Base-by-base conservation (phyloP, 2,329 filamentous ascomycete species). In the Aureobasidium uvarum region DNA sequence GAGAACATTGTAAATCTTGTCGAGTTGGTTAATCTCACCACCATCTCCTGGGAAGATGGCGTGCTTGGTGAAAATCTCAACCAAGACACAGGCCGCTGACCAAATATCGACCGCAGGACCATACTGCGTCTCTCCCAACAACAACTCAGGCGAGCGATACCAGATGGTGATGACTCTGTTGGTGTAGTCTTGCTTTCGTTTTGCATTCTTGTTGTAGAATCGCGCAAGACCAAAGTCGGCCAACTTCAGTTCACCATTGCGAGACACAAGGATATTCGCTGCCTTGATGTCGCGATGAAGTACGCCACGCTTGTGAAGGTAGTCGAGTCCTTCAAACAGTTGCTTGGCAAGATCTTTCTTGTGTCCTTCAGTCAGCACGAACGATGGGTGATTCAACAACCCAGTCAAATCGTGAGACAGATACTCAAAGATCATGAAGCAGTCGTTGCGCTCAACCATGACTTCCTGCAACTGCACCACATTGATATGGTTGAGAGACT, bases 341-440 rank as follows among this genome's bases (percentile, higher is more conserved):
- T 99, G 95, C 74, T 88, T 90, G 0, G 92, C 92, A 39, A 99
- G 83, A 74, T 99, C 88, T 77, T 99, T 99, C 78, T 92, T 96
- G 76, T 98, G 93, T 0, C 89, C 86, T 4, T 87, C 80, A 43
- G 95, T 90, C 16, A 99, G 85, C 67, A 88, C 89, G 78, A 96
- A 99, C 0, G 89, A 89, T 0, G 95, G 95, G 73, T 99, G 95
- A 72, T 98, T 98, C 67, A 99, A 85, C 38, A 99, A 82, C 16
- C 95, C 95, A 2, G 95, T 99, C 67, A 99, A 81, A 76, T 99
- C 95, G 75, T 99, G 95, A 1, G 95, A 94, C 38, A 98, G 84
- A 74, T 99, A 99, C 76, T 99, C 95, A 70, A 99, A 99, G 3
- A 99, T 95, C 95, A 99, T 99, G 78, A 96, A 99, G 76, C 95